phyloP scores from a whole-genome alignment of 2,329 filamentous ascomycete genomes.

The Pseudocercospora ulei region DNA sequence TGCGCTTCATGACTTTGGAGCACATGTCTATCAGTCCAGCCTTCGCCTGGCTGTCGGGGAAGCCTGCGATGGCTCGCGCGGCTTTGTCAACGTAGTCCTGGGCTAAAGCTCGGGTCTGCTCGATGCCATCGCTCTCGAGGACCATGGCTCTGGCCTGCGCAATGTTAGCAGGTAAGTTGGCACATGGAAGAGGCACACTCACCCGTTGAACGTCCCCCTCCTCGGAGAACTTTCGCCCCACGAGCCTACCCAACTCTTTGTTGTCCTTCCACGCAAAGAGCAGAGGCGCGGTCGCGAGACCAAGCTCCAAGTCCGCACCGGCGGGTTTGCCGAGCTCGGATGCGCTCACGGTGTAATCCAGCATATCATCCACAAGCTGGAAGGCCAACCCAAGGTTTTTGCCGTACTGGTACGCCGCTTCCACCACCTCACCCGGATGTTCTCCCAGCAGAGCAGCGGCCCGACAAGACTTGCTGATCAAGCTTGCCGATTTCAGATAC shows the following conservation, averaged over 20 bases:
- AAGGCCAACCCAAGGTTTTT: slow-evolving; percentile 91
- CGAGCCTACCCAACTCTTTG: slow-evolving; percentile 71
- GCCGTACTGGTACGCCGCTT: slow-evolving; percentile 84
- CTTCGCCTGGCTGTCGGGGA: slow-evolving; percentile 93
- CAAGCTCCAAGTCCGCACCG: slow-evolving; percentile 85
- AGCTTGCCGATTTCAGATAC: slow-evolving; percentile 88
- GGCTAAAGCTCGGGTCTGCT: slow-evolving; percentile 82
- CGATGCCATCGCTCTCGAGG: slow-evolving; percentile 70
- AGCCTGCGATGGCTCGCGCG: slow-evolving; percentile 67
- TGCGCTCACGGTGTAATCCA: slow-evolving; percentile 85
- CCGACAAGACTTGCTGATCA: slow-evolving; percentile 93
- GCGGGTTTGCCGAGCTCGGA: slow-evolving; percentile 87
- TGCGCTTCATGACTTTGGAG: slow-evolving; percentile 75
- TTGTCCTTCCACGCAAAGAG: slow-evolving; percentile 83
- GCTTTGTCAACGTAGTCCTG: slow-evolving; percentile 86
- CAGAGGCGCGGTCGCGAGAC: slow-evolving; percentile 83
- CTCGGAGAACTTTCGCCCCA: slow-evolving; percentile 78
- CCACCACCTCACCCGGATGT: slow-evolving; percentile 65
- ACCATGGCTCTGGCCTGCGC: slow-evolving; percentile 76
- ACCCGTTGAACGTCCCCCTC: slow-evolving; percentile 80
- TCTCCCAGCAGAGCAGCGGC: slow-evolving; percentile 79
- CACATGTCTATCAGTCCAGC: slow-evolving; percentile 88
- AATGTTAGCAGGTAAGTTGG: slow-evolving; percentile 22
- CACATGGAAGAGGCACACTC: slow-evolving; percentile 35
- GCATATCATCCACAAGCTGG: slow-evolving; percentile 94